Conservation (phyloP, 148 eudicot genomes). For the Camellia sinensis region DNA sequence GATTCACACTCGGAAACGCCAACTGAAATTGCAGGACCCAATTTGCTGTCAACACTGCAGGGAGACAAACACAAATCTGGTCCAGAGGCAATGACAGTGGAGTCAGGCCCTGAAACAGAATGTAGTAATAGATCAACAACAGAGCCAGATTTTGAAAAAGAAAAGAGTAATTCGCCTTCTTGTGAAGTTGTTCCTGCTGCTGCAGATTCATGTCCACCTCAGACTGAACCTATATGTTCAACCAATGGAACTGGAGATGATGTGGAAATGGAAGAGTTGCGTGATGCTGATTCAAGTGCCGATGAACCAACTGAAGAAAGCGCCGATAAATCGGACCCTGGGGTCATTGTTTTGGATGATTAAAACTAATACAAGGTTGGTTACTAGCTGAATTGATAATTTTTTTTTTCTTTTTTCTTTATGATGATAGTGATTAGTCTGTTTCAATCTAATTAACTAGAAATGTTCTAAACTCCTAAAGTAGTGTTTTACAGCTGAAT, state of each 20-base stretch:
- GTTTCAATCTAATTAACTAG: background rate
- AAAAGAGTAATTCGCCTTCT: background rate
- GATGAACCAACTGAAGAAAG: constrained; percentile 11
- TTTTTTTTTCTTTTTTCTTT: background rate
- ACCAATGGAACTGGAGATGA: constrained; percentile 15
- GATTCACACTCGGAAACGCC: background rate
- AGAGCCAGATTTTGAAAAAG: background rate
- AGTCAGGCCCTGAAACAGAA: constrained; percentile 7
- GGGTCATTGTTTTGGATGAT: constrained; percentile 30
- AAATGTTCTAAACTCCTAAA: constrained; percentile 2
- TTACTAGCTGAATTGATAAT: background rate
- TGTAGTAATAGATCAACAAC: background rate
- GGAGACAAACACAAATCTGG: constrained; percentile 10
- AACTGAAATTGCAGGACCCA: background rate
- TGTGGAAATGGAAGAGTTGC: constrained; percentile 31
- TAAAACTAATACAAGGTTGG: background rate
- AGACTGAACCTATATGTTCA: background rate
- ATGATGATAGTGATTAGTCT: background rate
- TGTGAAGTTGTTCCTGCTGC: constrained; percentile 8
- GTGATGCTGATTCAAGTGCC: background rate
- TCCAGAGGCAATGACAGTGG: constrained; percentile 2
- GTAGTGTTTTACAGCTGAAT: no score
- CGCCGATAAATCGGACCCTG: constrained; percentile 8
- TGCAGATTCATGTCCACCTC: background rate
- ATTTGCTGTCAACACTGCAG: constrained; percentile 5